Conservation (phyloP, 2,329 filamentous ascomycete species). For the Hypomyces rosellus region DNA sequence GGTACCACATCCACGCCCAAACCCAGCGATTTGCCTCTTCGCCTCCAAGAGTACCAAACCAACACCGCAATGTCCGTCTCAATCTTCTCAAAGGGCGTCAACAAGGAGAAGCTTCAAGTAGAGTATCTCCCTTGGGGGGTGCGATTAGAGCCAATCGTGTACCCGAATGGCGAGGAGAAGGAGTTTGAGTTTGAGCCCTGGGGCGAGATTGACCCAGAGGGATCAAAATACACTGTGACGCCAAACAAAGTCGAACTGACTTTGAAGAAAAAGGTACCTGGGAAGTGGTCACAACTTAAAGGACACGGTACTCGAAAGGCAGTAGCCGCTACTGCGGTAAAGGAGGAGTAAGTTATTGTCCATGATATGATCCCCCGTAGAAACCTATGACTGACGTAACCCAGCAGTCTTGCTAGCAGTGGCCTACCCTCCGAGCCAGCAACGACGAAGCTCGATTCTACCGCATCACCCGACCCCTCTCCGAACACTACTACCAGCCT, state of each 20-base stretch:
- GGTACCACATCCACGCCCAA: conserved; percentile 9
- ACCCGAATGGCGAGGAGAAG: conserved; percentile 49
- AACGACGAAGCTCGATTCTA: no score
- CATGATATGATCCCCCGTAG: no score
- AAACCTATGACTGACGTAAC: no score
- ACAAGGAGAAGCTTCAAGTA: conserved; percentile 35
- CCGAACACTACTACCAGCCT: no score
- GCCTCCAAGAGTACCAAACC: conserved; percentile 33
- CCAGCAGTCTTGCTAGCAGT: no score
- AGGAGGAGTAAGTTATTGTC: conserved; percentile 17
- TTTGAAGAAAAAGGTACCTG: conserved; percentile 59
- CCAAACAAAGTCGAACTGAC: conserved; percentile 74
- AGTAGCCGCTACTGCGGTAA: conserved; percentile 3
- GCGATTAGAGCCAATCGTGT: conserved; percentile 23
- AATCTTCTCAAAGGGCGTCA: conserved; percentile 37
- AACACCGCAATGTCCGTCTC: conserved; percentile 30
- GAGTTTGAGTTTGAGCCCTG: conserved; percentile 60
- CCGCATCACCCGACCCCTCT: no score
- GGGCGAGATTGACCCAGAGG: conserved; percentile 53
- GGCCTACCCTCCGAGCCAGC: no score
- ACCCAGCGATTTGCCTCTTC: conserved; percentile 18
- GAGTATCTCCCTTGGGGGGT: conserved; percentile 25
- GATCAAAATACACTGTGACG: conserved; percentile 59
- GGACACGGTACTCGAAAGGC: neutral
- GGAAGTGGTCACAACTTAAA: conserved; percentile 56